Evolutionary conservation across 495 filamentous ascomycete genomes (phyloP), one percentile per base, ranked within the genome.

Genomic region (Pseudomonodictys pantanalensis): DNA sequence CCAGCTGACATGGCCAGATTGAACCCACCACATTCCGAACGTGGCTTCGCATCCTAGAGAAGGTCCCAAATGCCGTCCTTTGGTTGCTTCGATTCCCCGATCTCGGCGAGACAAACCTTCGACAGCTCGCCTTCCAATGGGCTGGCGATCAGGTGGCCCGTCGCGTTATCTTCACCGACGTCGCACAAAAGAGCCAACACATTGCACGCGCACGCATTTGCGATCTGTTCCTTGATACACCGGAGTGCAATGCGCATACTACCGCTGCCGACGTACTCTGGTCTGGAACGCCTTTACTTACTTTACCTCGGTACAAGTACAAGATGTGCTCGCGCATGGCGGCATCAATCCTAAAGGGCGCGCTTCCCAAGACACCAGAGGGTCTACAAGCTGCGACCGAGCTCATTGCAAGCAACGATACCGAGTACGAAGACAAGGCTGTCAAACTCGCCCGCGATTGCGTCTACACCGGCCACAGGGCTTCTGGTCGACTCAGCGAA

Each of bases 291-390:
- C 93, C 93, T 30, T 78, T 99, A 49, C 77, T 97, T 52, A 99
- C 93, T 0, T 79, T 92, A n/a, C 91, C 92, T n/a, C 82, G 92
- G 28, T 93, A 97, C 73, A 81, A 84, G 52, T 96, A 97, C 72
- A 99, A 99, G 76, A 99, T 99, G 93, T 97, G 95, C 73, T 95
- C 90, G 39, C 85, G 95, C 48, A 97, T 98, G 88, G 93, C 93
- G 20, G 92, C 92, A 33, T 92, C 89, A 12, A 97, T 98, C 62
- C 78, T 98, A 11, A 87, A 82, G 58, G 95, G 93, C 35, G 93
- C 93, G 1, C 76, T 97, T 7, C 92, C 95, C 0, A 84, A 83
- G 61, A 75, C 38, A 41, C 38, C 38, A 74, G 3, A 76, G 75
- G 8, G 82, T 83, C 17, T 92, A 92, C 10, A 73, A 38, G 90